Evolutionary conservation across 2,329 filamentous ascomycete genomes (phyloP).

Genomic region (Sporothrix luriei): DNA sequence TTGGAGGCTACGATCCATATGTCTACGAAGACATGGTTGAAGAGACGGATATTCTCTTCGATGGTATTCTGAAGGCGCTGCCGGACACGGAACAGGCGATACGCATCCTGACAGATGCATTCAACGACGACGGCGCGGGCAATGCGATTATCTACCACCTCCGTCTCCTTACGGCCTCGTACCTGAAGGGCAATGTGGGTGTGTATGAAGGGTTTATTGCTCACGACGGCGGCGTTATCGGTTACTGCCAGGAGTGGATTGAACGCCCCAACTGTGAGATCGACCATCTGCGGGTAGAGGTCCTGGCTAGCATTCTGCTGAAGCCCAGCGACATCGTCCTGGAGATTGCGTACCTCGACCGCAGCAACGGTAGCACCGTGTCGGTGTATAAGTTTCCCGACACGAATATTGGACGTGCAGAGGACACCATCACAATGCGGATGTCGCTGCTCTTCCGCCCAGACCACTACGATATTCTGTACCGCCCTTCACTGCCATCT

Average conservation of each 20-base stretch:
- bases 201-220: slow-evolving; percentile 73
- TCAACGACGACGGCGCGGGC: slow-evolving; percentile 71
- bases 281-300: slow-evolving; percentile 81
- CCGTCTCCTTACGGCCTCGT: slow-evolving; percentile 79
- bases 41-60: slow-evolving; percentile 69
- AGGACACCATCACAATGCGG: slow-evolving; percentile 51
- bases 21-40: slow-evolving; percentile 84
- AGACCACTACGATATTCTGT: slow-evolving; percentile 93
- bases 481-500: slow-evolving; percentile 47
- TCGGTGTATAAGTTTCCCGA: slow-evolving; percentile 69
- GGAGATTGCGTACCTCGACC: slow-evolving; percentile 89
- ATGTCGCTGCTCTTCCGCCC: slow-evolving; percentile 67
- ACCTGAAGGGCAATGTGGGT: slow-evolving; percentile 73
- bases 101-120: slow-evolving; percentile 60
- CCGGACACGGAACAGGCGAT: slow-evolving; percentile 61
- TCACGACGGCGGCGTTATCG: slow-evolving; percentile 59
- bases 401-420: slow-evolving; percentile 52
- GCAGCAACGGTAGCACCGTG: slow-evolving; percentile 74
- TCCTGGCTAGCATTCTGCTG: slow-evolving; percentile 76
- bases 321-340: slow-evolving; percentile 77
- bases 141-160: slow-evolving; percentile 83
- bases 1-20: slow-evolving; percentile 70
- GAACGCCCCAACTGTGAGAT: slow-evolving; percentile 81
- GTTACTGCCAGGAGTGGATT: slow-evolving; percentile 71
- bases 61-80: slow-evolving; percentile 62